Evolutionary conservation across 2,329 filamentous ascomycete genomes (phyloP).

Genomic region (Pyrenochaeta sp.): DNA sequence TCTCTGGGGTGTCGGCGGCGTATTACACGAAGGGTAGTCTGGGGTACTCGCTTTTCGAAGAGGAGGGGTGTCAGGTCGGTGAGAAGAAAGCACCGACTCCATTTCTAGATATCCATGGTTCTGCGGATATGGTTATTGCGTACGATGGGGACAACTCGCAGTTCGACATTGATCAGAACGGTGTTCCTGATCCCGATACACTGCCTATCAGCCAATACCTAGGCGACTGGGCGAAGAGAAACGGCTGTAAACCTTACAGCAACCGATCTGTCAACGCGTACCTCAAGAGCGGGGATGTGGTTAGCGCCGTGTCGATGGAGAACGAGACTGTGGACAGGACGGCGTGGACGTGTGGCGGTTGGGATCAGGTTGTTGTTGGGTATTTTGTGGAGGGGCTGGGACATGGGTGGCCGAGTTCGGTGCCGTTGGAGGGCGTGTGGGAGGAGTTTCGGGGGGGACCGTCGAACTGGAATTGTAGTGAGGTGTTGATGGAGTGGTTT

Average conservation of each 20-base stretch:
- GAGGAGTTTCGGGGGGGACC: conserved; percentile 25
- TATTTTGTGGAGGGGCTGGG: conserved; percentile 25
- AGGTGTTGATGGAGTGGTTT: conserved; percentile 29
- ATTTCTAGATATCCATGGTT: conserved; percentile 29
- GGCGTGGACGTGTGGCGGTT: conserved; percentile 23
- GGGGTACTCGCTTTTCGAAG: conserved; percentile 25
- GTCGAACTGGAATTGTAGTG: conserved; percentile 31
- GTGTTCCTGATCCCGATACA: conserved; percentile 11
- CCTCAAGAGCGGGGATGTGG: too few relatives aligned
- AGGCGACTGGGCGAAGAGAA: conserved; percentile 20
- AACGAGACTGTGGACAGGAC: conserved; percentile 15
- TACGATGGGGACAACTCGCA: conserved; percentile 33
- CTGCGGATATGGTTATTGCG: conserved; percentile 28
- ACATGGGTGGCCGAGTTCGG: conserved; percentile 32
- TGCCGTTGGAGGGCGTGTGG: conserved; percentile 23
- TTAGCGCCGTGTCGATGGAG: too few relatives aligned
- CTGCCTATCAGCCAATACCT: conserved; percentile 25
- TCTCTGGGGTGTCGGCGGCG: conserved; percentile 55
- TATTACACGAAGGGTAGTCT: conserved; percentile 45
- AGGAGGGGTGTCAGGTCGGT: conserved; percentile 12
- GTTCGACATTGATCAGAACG: too few relatives aligned
- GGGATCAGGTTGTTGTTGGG: conserved; percentile 21
- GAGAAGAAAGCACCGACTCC: conserved; percentile 13
- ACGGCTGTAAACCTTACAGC: conserved; percentile 16
- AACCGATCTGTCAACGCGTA: too few relatives aligned